phyloP scores from a whole-genome alignment of 768 basidiomycete species.

The Lentinus tigrinus region DNA sequence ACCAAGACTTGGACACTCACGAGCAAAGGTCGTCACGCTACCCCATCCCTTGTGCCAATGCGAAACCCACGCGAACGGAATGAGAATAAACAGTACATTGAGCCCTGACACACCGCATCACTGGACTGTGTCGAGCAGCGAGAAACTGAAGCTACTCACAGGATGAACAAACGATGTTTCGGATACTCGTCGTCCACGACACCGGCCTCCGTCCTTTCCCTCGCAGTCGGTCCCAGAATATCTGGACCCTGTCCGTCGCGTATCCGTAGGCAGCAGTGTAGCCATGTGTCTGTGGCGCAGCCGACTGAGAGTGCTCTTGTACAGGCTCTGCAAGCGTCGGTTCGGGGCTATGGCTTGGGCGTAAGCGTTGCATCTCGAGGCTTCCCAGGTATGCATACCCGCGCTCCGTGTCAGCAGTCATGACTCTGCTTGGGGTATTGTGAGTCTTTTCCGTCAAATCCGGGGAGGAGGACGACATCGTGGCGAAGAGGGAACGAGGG shows the following conservation, averaged over 20 bases:
- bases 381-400: slow-evolving; percentile 10
- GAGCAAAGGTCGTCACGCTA: slow-evolving; percentile 41
- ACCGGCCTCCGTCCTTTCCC: slow-evolving; percentile 8
- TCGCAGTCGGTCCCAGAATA: slow-evolving; percentile 15
- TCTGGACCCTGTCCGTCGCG: slow-evolving; percentile 2
- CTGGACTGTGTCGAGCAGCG: not conserved
- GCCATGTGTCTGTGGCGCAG: not conserved
- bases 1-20: slow-evolving; percentile 31
- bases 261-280: slow-evolving; percentile 7
- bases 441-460: slow-evolving; percentile 5
- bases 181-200: slow-evolving; percentile 6
- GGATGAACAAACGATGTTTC: slow-evolving; percentile 10
- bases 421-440: slow-evolving; percentile 7
- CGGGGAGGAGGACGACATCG: not conserved
- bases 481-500: not conserved
- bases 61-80: slow-evolving; percentile 61
- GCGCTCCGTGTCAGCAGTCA: slow-evolving; percentile 13
- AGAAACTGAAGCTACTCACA: not conserved
- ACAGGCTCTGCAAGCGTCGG: not conserved
- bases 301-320: not conserved
- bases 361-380: slow-evolving; percentile 9
- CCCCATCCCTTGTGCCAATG: slow-evolving; percentile 44
- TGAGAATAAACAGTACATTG: slow-evolving; percentile 53
- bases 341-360: not conserved
- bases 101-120: slow-evolving; percentile 40